Percentiles rank a stretch among this genome's conserved stretches.
Conservation (phyloP, 2,329 filamentous ascomycete species). For the Neopestalotiopsis sp. region DNA sequence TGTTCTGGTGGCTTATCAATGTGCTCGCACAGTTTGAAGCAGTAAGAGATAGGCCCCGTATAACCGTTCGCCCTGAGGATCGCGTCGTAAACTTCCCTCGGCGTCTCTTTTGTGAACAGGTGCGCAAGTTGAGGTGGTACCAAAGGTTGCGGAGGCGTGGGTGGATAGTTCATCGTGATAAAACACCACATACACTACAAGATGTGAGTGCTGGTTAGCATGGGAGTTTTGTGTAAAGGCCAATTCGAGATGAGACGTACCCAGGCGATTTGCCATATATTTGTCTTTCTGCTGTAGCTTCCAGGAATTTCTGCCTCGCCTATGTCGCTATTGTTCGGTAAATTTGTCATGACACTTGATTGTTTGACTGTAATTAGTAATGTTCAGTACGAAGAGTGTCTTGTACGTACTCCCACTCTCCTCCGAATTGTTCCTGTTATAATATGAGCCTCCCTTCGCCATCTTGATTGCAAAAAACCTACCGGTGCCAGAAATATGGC, state of each 20-base stretch:
- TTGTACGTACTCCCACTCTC: background rate
- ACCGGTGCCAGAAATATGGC: background rate
- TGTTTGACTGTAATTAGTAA: background rate
- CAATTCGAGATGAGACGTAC: background rate
- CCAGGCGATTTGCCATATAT: slow-evolving; percentile 5
- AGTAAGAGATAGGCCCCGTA: background rate
- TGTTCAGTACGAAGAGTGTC: background rate
- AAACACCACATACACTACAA: background rate
- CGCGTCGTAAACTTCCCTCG: background rate
- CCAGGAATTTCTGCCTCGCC: background rate
- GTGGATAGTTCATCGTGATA: background rate
- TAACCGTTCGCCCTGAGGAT: background rate
- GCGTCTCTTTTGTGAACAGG: background rate
- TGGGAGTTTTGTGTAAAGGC: too few species aligned
- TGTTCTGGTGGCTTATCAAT: background rate
- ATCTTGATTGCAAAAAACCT: background rate
- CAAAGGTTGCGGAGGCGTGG: background rate
- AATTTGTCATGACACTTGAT: background rate
- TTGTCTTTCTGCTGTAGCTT: background rate
- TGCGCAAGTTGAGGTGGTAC: background rate
- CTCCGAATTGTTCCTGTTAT: background rate
- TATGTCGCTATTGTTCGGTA: background rate
- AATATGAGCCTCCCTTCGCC: background rate
- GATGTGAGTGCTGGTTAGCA: too few species aligned
- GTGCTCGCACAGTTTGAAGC: background rate